Conservation (phyloP, 192 early-diverging fungal genomes). For the Geranomyces variabilis region DNA sequence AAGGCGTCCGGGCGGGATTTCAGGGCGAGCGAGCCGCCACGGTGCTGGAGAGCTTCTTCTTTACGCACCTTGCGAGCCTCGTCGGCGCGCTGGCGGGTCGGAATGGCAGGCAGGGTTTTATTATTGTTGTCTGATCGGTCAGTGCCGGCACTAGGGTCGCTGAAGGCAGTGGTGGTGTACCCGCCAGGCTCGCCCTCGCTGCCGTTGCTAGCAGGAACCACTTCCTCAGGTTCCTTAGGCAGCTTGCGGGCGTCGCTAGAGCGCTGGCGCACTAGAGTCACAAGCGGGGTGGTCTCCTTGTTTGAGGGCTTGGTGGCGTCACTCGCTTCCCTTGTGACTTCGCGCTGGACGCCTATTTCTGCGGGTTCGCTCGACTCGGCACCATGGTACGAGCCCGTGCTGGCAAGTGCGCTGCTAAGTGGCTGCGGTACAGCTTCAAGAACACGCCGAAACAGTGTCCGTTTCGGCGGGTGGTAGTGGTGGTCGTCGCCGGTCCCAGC, state of each 20-base stretch:
- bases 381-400: neutral
- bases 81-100: neutral
- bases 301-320: no score
- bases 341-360: no score
- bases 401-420: neutral
- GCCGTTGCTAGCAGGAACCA: neutral
- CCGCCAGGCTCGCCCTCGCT: neutral
- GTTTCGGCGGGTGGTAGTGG: neutral
- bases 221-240: neutral
- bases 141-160: neutral
- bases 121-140: no score
- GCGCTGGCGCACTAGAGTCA: no score
- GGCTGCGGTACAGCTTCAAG: neutral
- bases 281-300: no score
- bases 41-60: neutral
- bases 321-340: no score
- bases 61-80: neutral
- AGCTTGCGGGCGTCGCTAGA: no score
- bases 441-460: neutral
- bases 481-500: no score
- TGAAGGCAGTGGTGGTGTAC: neutral
- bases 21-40: neutral
- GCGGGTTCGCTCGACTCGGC: no score
- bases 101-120: neutral
- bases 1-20: constrained; percentile 1